A percentile compares a stretch with the other conserved stretches of the same genome.
These are phyloP conservation scores for Mycena galericulata DNA, from an alignment of 768 basidiomycete species.

Conservation along the genomic window DNA sequence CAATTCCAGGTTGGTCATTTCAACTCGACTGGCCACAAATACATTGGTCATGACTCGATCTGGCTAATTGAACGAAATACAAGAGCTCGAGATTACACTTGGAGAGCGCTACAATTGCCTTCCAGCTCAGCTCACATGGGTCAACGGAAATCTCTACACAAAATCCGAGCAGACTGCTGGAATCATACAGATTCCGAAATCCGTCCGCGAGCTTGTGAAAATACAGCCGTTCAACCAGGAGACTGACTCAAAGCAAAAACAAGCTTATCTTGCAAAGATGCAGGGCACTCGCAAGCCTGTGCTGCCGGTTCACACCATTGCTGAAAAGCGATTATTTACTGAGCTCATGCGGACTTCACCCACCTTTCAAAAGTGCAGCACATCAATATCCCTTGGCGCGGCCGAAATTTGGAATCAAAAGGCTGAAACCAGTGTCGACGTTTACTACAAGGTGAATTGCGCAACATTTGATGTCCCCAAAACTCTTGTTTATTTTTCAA, in stretches of 20 bases:
- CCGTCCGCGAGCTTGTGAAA: not conserved
- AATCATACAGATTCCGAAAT: too few relatives aligned
- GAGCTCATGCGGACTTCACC: too few relatives aligned
- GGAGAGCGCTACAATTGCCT: not conserved
- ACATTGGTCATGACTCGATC: constrained; percentile 8
- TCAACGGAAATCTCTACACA: constrained; percentile 28
- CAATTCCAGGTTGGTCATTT: too few relatives aligned
- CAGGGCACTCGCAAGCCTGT: too few relatives aligned
- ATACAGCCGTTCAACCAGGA: constrained; percentile 18
- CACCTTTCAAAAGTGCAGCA: constrained; percentile 4
- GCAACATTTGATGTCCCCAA: not conserved
- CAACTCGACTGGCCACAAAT: constrained; percentile 1
- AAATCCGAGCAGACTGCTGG: constrained; percentile 10
- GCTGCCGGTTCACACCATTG: too few relatives aligned
- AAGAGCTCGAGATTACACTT: constrained; percentile 20
- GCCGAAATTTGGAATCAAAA: constrained; percentile 3
- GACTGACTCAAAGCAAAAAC: constrained; percentile 10
- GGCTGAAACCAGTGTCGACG: not conserved
- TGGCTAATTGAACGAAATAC: constrained; percentile 11
- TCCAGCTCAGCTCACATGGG: constrained; percentile 13
- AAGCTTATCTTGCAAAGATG: constrained; percentile 16
- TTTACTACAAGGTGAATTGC: constrained; percentile 18
- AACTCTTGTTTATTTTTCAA: not conserved
- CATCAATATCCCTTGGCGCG: not conserved
- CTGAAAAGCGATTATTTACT: too few relatives aligned